These are phyloP conservation scores for Blastobotrys serpentis DNA, from an alignment of 1,139 yeast species.

Conservation along the genomic window DNA sequence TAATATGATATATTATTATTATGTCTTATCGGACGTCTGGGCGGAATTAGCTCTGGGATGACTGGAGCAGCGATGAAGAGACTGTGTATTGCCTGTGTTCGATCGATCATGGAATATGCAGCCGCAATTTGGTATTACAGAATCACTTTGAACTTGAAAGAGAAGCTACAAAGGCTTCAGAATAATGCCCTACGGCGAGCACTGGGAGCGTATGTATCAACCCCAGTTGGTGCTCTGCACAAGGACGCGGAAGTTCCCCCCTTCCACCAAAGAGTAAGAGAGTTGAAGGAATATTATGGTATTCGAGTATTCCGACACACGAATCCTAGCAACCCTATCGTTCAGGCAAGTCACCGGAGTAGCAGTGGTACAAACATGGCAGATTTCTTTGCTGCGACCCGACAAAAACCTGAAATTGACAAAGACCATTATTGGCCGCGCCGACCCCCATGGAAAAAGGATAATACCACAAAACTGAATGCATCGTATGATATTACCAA, in stretches of 20 bases:
- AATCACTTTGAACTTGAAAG: background rate
- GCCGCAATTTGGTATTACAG: background rate
- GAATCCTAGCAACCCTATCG: constrained; percentile 2
- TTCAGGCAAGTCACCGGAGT: background rate
- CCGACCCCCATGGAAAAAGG: background rate
- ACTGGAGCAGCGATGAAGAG: constrained; percentile 5
- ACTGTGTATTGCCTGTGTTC: background rate
- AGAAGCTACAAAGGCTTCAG: background rate
- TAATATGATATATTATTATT: too few relatives aligned
- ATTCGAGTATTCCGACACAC: constrained; percentile 1
- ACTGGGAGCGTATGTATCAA: constrained; percentile 1
- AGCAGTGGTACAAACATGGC: constrained; percentile 2
- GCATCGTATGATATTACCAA: background rate
- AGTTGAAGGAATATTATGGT: constrained; percentile 1
- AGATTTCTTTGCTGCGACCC: background rate
- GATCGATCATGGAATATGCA: constrained; percentile 2
- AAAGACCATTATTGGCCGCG: background rate
- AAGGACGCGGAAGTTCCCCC: constrained; percentile 3
- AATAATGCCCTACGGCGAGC: constrained; percentile 1
- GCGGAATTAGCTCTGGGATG: too few relatives aligned
- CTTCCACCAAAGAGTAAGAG: background rate
- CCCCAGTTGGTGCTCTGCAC: constrained; percentile 2
- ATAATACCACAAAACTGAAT: background rate
- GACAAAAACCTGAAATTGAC: background rate
- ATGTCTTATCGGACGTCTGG: too few relatives aligned